Conservation (phyloP, 768 basidiomycete genomes). For the Tylopilus rubrobrunneus region DNA sequence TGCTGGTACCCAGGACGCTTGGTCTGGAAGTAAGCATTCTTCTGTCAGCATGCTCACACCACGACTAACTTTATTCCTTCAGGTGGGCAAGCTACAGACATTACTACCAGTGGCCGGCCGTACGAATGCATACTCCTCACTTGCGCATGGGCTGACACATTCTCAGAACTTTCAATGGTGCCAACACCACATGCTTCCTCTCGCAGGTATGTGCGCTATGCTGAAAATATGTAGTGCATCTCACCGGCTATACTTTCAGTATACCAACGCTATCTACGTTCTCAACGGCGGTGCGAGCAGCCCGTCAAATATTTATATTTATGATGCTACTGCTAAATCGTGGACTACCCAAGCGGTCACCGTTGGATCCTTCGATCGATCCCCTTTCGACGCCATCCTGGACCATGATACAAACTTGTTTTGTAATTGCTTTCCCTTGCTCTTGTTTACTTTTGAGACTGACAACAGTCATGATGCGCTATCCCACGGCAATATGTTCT, state of each 20-base stretch:
- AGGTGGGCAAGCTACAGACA: conserved; percentile 49
- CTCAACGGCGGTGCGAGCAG: conserved; percentile 71
- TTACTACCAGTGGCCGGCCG: conserved; percentile 76
- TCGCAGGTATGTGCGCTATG: conserved; percentile 46
- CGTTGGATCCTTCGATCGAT: conserved; percentile 54
- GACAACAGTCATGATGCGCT: conserved; percentile 43
- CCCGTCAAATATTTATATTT: conserved; percentile 73
- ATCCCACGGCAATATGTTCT: conserved; percentile 60
- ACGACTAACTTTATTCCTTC: conserved; percentile 4
- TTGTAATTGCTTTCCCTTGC: conserved; percentile 39
- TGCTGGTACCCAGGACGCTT: conserved; percentile 66
- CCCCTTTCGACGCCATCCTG: conserved; percentile 66
- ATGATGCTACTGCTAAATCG: conserved; percentile 62
- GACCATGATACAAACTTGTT: conserved; percentile 95
- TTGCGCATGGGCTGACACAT: neutral
- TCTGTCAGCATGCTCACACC: neutral
- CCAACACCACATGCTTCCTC: conserved; percentile 67
- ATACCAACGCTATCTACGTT: conserved; percentile 82
- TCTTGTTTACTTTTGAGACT: neutral
- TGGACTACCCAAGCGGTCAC: conserved; percentile 75
- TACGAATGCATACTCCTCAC: conserved; percentile 35
- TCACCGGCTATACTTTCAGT: conserved; percentile 40
- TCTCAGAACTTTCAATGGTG: conserved; percentile 59
- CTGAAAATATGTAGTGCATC: neutral
- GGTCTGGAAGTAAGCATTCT: conserved; percentile 50